These are phyloP conservation scores for Debaryomycetaceae sp. DNA, from an alignment of 1,139 yeast genomes.

Conservation along the genomic window DNA sequence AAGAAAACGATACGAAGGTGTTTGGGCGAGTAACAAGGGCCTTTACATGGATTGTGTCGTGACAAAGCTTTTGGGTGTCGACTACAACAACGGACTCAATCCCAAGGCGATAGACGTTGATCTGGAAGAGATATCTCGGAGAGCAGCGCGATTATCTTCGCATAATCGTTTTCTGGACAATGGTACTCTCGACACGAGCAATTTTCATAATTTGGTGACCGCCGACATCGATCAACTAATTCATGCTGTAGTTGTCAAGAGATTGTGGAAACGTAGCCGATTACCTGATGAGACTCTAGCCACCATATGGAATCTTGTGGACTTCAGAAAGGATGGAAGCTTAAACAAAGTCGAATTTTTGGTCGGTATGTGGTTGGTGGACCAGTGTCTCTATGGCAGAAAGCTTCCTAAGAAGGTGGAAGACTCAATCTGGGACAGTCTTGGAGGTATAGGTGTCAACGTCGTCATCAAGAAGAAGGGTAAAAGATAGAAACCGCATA, in stretches of 20 bases:
- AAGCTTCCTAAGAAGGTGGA: constrained; percentile 70
- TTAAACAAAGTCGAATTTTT: constrained; percentile 77
- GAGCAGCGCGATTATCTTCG: constrained; percentile 22
- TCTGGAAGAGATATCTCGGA: constrained; percentile 8
- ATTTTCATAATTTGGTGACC: constrained; percentile 29
- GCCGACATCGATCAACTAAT: constrained; percentile 41
- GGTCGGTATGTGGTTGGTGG: constrained; percentile 95
- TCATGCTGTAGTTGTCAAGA: constrained; percentile 68
- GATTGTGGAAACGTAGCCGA: constrained; percentile 77
- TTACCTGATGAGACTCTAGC: constrained; percentile 61
- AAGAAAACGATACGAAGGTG: constrained; percentile 83
- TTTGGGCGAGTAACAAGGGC: constrained; percentile 89
- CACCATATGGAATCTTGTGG: constrained; percentile 79
- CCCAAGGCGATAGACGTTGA: constrained; percentile 4
- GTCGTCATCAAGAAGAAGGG: constrained; percentile 37
- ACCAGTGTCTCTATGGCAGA: constrained; percentile 91
- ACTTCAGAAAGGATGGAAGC: constrained; percentile 70
- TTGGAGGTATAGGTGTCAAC: constrained; percentile 46
- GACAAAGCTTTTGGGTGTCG: constrained; percentile 31
- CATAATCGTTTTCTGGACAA: background rate
- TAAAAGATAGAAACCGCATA: constrained; percentile 11
- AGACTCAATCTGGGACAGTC: constrained; percentile 63
- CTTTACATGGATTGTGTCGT: constrained; percentile 47
- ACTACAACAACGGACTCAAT: constrained; percentile 17
- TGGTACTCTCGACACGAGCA: constrained; percentile 4